Percentiles rank a stretch among this genome's conserved stretches.
Evolutionary conservation across 228 moss, liverwort and hornwort genomes (phyloP).

Genomic region (Sphagnum magellanicum): DNA sequence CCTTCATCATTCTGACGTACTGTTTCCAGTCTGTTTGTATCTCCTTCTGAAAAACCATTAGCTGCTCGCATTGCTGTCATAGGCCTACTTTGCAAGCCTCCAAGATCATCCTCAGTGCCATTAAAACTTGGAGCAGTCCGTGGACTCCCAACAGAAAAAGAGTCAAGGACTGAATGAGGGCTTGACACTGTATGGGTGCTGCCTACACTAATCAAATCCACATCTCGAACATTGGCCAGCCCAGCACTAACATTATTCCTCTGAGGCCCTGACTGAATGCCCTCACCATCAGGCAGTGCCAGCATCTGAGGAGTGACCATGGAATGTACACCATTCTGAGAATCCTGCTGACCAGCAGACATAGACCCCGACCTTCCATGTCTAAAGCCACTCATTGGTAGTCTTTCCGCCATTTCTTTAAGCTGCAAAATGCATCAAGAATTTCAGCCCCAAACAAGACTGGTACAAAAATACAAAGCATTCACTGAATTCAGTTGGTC

Average conservation of each 20-base stretch:
- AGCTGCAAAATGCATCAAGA: constrained; percentile 45
- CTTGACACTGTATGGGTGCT: constrained; percentile 43
- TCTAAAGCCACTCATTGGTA: constrained; percentile 73
- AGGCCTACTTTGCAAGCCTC: constrained; percentile 30
- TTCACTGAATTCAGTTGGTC: too few relatives aligned
- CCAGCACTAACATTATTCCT: constrained; percentile 50
- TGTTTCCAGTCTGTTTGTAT: constrained; percentile 44
- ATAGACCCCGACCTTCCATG: constrained; percentile 59
- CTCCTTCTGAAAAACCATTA: constrained; percentile 40
- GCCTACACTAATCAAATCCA: constrained; percentile 56
- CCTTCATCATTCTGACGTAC: constrained; percentile 48
- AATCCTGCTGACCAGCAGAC: constrained; percentile 53
- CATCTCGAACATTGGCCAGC: constrained; percentile 37
- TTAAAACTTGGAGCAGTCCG: constrained; percentile 13
- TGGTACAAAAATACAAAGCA: too few relatives aligned
- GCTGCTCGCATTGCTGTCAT: constrained; percentile 17
- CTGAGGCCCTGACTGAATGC: constrained; percentile 30
- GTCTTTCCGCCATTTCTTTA: constrained; percentile 93
- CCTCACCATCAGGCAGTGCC: constrained; percentile 29
- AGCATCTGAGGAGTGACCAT: constrained; percentile 33
- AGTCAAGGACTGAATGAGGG: constrained; percentile 26
- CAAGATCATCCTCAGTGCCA: constrained; percentile 37
- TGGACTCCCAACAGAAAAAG: constrained; percentile 29
- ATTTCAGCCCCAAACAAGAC: too few relatives aligned
- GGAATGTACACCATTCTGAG: constrained; percentile 68